Conservation (phyloP, 2,329 filamentous ascomycete genomes). For the Chaetomium strumarium region DNA sequence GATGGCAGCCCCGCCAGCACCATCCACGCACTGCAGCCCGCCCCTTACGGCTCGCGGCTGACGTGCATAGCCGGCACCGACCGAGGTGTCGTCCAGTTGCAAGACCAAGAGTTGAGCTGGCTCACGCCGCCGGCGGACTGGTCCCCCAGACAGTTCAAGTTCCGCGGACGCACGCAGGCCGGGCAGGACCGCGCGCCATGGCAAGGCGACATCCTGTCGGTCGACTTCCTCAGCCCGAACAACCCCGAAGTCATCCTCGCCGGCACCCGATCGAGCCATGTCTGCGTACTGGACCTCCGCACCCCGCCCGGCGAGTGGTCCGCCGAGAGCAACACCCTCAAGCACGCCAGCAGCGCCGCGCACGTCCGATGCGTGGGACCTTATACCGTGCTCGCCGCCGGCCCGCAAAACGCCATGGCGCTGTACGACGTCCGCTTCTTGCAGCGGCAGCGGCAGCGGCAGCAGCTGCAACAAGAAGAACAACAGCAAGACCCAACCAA, state of each 20-base stretch:
- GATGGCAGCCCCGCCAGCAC: background rate
- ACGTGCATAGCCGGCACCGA: constrained; percentile 45
- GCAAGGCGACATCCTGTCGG: constrained; percentile 40
- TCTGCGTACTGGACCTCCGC: constrained; percentile 44
- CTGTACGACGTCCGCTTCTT: constrained; percentile 52
- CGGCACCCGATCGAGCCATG: constrained; percentile 43
- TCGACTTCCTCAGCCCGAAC: constrained; percentile 38
- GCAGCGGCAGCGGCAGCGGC: background rate
- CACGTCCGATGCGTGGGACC: constrained; percentile 45
- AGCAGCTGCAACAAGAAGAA: constrained; percentile 6
- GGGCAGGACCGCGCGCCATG: constrained; percentile 13
- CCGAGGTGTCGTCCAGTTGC: constrained; percentile 39
- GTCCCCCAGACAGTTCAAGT: background rate
- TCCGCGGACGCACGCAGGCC: background rate
- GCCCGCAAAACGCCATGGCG: constrained; percentile 43
- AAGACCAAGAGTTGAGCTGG: constrained; percentile 31
- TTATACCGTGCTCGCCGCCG: constrained; percentile 48
- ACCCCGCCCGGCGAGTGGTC: constrained; percentile 22
- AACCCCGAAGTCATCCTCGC: constrained; percentile 39
- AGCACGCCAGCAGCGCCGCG: constrained; percentile 30
- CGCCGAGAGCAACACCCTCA: constrained; percentile 27
- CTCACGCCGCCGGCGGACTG: constrained; percentile 24
- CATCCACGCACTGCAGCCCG: constrained; percentile 39
- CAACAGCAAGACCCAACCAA: background rate
- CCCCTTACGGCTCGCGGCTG: constrained; percentile 35